Evolutionary conservation across 768 basidiomycete genomes (phyloP), one percentile per base, ranked within the genome.

Genomic region (Lepiota venenata): DNA sequence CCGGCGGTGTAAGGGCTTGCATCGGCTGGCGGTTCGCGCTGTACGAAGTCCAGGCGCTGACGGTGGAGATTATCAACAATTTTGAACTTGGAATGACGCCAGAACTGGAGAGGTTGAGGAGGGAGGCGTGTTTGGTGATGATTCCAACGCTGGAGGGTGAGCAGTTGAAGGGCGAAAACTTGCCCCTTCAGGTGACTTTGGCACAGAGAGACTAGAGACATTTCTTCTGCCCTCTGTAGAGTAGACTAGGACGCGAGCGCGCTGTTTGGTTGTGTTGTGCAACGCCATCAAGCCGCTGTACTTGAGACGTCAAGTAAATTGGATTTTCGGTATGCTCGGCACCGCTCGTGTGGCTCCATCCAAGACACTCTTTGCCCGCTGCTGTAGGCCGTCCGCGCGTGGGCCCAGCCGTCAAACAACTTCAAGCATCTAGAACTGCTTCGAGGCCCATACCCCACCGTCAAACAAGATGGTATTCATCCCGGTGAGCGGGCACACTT

Each of bases 41-140:
- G 1, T 73, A 76, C 53, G 84, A 87, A 64, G 67, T 84, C 35
- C 79, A 84, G 60, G 66, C 77, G 1, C 75, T 87, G 58, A 71
- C 84, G 4, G 74, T 81, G 5, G 83, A 84, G 61, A 74, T 82
- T 36, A 66, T 85, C 56, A 74, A 76, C 46, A 80, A 82, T 64
- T 85, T 86, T 56, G 77, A 84, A 59, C 73, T 86, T 32, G 62
- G 73, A 55, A 72, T 64, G 3, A 76, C 74, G 1, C 70, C 72
- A 15, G 73, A 74, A 18, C 62, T 76, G 16, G 62, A 66, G 3
- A 63, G 71, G 14, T 62, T 81, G 20, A 70, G 77, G 36, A 65
- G 77, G 47, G 74, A 78, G 56, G 71, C 75, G 5, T 75, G 75
- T 56, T 60, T 79, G 48, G 74, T 79, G 11, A 76, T 80, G 76